Conservation (phyloP, 257 asterid genomes). For the Solanum habrochaites region DNA sequence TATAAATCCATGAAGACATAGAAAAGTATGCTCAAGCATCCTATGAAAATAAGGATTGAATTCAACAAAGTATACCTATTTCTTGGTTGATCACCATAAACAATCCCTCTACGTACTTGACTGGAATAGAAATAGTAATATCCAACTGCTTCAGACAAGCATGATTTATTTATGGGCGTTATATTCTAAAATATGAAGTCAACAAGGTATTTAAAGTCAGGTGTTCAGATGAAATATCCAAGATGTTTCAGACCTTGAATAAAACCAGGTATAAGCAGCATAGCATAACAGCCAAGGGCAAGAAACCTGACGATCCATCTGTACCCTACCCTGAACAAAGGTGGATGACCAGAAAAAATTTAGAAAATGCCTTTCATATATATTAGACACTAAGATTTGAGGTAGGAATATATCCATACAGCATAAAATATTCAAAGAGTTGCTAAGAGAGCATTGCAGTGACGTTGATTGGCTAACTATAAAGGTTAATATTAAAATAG, state of each 20-base stretch:
- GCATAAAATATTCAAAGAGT: neutral
- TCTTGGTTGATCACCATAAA: conserved; percentile 88
- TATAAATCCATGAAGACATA: neutral
- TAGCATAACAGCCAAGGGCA: conserved; percentile 82
- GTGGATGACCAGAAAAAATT: conserved; percentile 19
- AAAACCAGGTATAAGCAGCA: conserved; percentile 83
- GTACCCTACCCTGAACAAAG: conserved; percentile 82
- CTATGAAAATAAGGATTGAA: neutral
- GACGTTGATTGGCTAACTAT: neutral
- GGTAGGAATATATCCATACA: neutral
- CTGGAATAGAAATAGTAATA: conserved; percentile 71
- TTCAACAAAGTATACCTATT: conserved; percentile 41
- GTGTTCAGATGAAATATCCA: neutral
- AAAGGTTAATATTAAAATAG: neutral
- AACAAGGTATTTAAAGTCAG: neutral
- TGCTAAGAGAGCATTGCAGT: neutral
- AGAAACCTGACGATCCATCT: conserved; percentile 79
- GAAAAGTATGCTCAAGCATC: neutral
- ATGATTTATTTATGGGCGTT: neutral
- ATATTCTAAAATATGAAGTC: neutral
- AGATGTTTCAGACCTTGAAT: conserved; percentile 57
- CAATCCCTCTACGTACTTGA: conserved; percentile 68
- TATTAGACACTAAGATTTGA: neutral
- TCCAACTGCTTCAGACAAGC: conserved; percentile 58
- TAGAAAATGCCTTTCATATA: neutral